A percentile compares a stretch with the other conserved stretches of the same genome.
phyloP scores from a whole-genome alignment of 495 filamentous ascomycete genomes.

The Neurospora africana region DNA sequence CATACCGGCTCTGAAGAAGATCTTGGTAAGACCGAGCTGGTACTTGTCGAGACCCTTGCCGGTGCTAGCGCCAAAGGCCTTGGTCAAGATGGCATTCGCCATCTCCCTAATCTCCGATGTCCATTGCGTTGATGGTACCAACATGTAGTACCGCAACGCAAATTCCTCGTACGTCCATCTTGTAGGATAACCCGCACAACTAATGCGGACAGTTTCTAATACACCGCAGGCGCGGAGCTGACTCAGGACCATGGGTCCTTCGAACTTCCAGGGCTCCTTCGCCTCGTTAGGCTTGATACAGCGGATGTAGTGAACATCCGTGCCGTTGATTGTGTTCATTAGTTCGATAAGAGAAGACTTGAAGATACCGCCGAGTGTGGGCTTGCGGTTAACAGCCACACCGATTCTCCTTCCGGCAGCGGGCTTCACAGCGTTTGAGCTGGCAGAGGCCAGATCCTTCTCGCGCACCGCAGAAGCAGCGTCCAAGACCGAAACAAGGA shows the following conservation, averaged over 20 bases:
- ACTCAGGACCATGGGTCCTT: constrained; percentile 97
- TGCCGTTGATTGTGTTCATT: constrained; percentile 95
- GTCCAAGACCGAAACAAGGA: constrained; percentile 75
- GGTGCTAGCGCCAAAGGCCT: constrained; percentile 69
- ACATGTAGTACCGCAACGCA: constrained; percentile 95
- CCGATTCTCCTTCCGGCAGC: constrained; percentile 72
- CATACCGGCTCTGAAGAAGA: constrained; percentile 99
- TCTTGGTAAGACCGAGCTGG: constrained; percentile 92
- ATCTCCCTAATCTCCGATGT: constrained; percentile 88
- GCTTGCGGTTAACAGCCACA: constrained; percentile 88
- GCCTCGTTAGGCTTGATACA: constrained; percentile 99
- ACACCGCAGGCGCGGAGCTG: constrained; percentile 98
- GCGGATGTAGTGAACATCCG: constrained; percentile 97
- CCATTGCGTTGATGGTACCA: constrained; percentile 85
- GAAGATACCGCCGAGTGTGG: constrained; percentile 96
- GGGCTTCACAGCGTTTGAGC: constrained; percentile 59
- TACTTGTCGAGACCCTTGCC: constrained; percentile 86
- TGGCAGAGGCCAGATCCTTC: constrained; percentile 64
- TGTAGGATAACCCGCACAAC: constrained; percentile 94
- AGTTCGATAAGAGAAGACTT: constrained; percentile 96
- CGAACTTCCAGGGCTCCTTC: constrained; percentile 95
- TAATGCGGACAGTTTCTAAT: constrained; percentile 94
- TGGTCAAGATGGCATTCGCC: constrained; percentile 81
- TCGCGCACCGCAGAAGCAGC: constrained; percentile 80
- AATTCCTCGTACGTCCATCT: constrained; percentile 99